Conservation (phyloP, 345 rosid species). For the Citrus australasica region DNA sequence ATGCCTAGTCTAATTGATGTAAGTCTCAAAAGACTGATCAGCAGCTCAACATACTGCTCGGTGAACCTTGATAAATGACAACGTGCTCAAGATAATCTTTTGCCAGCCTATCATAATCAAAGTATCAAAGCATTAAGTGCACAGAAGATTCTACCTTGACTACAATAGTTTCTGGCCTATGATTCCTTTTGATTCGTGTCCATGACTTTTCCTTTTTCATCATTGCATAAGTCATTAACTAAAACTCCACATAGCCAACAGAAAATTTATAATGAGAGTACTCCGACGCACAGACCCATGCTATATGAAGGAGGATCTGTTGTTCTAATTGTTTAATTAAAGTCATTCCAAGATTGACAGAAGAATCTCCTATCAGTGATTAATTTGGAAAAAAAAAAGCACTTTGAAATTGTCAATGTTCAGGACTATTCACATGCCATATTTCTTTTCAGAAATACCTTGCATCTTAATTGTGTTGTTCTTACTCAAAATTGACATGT, state of each 20-base stretch:
- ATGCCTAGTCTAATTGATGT: not conserved
- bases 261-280: not conserved
- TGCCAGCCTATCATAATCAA: not conserved
- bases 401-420: not conserved
- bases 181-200: not conserved
- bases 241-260: not conserved
- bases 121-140: not conserved
- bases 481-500: constrained; percentile 11
- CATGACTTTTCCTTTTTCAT: not conserved
- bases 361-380: not conserved
- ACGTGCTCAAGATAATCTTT: not conserved
- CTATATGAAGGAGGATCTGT: not conserved
- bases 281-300: not conserved
- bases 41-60: not conserved
- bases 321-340: not conserved
- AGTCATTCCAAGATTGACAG: not conserved
- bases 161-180: not conserved
- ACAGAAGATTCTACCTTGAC: not conserved
- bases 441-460: not conserved
- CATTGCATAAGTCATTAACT: not conserved
- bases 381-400: not conserved
- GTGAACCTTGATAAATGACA: not conserved
- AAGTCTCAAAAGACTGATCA: not conserved
- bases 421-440: not conserved
- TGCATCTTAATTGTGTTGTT: constrained; percentile 5